Conservation (phyloP, 768 basidiomycete species). For the Trametes meyenii region DNA sequence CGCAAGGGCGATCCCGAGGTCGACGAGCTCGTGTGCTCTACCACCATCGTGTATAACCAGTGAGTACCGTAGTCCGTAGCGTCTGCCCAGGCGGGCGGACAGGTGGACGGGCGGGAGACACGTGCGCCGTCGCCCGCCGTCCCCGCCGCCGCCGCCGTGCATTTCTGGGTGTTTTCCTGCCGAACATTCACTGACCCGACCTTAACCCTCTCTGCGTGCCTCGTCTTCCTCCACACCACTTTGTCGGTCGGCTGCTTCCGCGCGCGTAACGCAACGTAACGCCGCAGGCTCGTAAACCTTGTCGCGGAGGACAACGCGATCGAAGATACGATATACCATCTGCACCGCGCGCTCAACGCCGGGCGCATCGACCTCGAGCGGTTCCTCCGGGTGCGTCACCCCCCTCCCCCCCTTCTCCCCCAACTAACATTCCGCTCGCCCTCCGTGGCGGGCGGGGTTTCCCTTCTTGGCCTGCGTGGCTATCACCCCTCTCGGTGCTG, state of each 20-base stretch:
- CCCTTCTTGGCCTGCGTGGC: slow-evolving; percentile 25
- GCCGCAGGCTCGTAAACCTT: slow-evolving; percentile 81
- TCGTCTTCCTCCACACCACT: neutral
- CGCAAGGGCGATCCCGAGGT: slow-evolving; percentile 89
- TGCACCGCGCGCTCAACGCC: slow-evolving; percentile 89
- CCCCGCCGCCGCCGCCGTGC: neutral
- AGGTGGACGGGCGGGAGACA: no score
- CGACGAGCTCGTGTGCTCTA: slow-evolving; percentile 95
- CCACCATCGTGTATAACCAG: slow-evolving; percentile 97
- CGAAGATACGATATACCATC: slow-evolving; percentile 97
- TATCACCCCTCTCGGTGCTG: slow-evolving; percentile 17
- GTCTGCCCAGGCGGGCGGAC: no score
- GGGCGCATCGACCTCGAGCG: slow-evolving; percentile 93
- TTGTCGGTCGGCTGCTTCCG: neutral
- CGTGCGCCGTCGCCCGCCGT: no score
- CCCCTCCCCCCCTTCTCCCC: slow-evolving; percentile 1
- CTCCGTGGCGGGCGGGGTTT: slow-evolving; percentile 13
- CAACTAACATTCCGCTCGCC: slow-evolving; percentile 14
- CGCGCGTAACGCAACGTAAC: neutral
- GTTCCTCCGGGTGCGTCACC: slow-evolving; percentile 77
- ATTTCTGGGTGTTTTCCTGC: neutral
- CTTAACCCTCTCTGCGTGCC: neutral
- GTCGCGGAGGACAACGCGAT: slow-evolving; percentile 99
- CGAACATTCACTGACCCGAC: slow-evolving; percentile 18
- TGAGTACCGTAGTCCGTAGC: slow-evolving; percentile 34